These are phyloP conservation scores for Francoa sonchifolia DNA, from an alignment of 441 rosid species.

Conservation along the genomic window DNA sequence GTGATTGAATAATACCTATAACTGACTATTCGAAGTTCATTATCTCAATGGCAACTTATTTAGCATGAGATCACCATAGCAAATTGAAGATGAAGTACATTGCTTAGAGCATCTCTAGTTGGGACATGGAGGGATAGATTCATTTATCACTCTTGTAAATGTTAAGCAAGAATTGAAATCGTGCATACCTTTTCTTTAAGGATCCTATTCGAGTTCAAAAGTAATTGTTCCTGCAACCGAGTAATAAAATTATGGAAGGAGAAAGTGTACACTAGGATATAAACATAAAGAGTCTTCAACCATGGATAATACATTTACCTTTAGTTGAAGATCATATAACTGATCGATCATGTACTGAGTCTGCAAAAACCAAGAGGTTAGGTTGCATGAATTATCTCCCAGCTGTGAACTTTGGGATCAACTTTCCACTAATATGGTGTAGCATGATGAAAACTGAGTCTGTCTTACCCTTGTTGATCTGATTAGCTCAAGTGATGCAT, in stretches of 20 bases:
- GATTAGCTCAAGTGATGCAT: constrained; percentile 78
- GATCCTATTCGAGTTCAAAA: neutral
- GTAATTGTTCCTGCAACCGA: constrained; percentile 1
- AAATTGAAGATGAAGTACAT: too few relatives aligned
- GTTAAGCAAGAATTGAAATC: too few relatives aligned
- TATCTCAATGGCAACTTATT: too few relatives aligned
- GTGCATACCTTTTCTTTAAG: neutral
- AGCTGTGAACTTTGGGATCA: too few relatives aligned
- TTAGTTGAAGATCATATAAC: constrained; percentile 77
- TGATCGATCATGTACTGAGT: constrained; percentile 90
- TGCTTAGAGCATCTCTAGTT: too few relatives aligned
- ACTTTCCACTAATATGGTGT: neutral
- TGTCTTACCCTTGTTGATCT: constrained; percentile 60
- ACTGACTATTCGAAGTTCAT: too few relatives aligned
- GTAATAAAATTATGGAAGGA: neutral
- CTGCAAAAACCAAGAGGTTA: constrained; percentile 22
- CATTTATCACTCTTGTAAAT: too few relatives aligned
- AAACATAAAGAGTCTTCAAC: neutral
- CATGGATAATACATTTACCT: constrained; percentile 30
- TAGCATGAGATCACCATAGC: too few relatives aligned
- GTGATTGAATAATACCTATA: too few relatives aligned
- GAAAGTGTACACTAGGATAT: too few relatives aligned
- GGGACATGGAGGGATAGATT: too few relatives aligned
- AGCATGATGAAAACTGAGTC: neutral
- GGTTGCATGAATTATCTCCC: neutral